Percentiles rank a stretch among this genome's conserved stretches.
Conservation (phyloP, 768 basidiomycete species). For the Podaxis sp. region DNA sequence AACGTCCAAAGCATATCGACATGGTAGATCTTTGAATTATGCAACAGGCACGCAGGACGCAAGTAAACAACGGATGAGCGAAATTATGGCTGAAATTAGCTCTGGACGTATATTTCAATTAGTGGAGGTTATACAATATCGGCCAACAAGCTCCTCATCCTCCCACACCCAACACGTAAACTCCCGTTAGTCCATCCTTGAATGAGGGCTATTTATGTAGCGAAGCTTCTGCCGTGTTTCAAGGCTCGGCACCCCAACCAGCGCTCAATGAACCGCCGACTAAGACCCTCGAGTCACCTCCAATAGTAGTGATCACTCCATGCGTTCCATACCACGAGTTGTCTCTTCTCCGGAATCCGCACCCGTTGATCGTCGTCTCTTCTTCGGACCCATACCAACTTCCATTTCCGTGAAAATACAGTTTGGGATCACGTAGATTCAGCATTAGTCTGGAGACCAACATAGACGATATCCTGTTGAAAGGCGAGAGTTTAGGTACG, state of each 20-base stretch:
- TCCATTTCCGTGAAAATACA: neutral
- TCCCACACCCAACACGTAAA: too few species aligned
- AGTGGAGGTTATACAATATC: too few species aligned
- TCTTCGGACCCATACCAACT: neutral
- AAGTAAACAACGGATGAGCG: too few species aligned
- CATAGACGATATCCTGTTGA: conserved; percentile 20
- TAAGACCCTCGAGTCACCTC: neutral
- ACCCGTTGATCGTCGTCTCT: neutral
- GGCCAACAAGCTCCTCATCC: too few species aligned
- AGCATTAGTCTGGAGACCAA: conserved; percentile 25
- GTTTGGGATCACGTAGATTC: conserved; percentile 26
- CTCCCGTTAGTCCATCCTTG: too few species aligned
- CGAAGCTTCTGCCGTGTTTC: too few species aligned
- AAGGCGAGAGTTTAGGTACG: neutral
- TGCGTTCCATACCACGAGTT: neutral
- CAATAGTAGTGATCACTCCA: neutral
- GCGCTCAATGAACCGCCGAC: neutral
- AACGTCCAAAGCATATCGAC: too few species aligned
- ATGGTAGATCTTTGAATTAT: too few species aligned
- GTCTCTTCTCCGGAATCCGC: neutral
- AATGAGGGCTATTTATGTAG: too few species aligned
- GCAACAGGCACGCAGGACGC: too few species aligned
- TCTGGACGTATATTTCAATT: too few species aligned
- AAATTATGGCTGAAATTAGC: too few species aligned
- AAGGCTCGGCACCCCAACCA: neutral